Evolutionary conservation across 2,329 filamentous ascomycete species (phyloP).

Genomic region (Pseudonectria buxi): DNA sequence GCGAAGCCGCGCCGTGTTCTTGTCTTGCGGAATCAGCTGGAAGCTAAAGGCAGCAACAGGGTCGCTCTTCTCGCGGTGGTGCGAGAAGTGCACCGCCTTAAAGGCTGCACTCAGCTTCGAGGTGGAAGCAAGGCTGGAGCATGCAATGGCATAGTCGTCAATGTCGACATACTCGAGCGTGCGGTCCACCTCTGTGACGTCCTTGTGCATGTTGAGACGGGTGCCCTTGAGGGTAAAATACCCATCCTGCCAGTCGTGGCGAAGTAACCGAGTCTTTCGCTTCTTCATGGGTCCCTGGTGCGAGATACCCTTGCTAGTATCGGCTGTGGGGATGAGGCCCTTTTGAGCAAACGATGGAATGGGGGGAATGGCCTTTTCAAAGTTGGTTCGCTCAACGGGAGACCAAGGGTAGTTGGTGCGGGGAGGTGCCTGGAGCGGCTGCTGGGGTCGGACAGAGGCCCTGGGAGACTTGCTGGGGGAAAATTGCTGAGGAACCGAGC

Average conservation of each 20-base stretch:
- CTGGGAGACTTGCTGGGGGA: conserved; percentile 32
- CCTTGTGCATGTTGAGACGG: conserved; percentile 68
- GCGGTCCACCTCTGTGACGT: conserved; percentile 42
- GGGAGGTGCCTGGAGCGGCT: conserved; percentile 45
- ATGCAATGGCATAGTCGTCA: conserved; percentile 82
- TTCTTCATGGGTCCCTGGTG: conserved; percentile 92
- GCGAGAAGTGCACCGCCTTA: conserved; percentile 65
- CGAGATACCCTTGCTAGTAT: conserved; percentile 46
- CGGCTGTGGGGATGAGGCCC: conserved; percentile 21
- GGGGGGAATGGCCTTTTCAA: conserved; percentile 40
- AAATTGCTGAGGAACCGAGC: conserved; percentile 25
- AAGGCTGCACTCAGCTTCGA: conserved; percentile 84
- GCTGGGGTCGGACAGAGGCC: conserved; percentile 27
- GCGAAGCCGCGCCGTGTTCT: conserved; percentile 46
- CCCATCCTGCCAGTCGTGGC: conserved; percentile 89
- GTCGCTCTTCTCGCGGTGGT: conserved; percentile 45
- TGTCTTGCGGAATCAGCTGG: conserved; percentile 70
- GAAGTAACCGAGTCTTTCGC: conserved; percentile 79
- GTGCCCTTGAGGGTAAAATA: conserved; percentile 81
- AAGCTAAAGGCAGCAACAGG: conserved; percentile 70
- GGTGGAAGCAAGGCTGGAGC: conserved; percentile 65
- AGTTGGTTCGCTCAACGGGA: conserved; percentile 36
- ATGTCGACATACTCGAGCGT: conserved; percentile 78
- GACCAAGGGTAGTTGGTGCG: conserved; percentile 52
- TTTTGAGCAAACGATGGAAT: conserved; percentile 22